Percentiles rank a stretch among this genome's conserved stretches.
phyloP scores from a whole-genome alignment of 2,329 filamentous ascomycete genomes.

The Leptographium flavum region DNA sequence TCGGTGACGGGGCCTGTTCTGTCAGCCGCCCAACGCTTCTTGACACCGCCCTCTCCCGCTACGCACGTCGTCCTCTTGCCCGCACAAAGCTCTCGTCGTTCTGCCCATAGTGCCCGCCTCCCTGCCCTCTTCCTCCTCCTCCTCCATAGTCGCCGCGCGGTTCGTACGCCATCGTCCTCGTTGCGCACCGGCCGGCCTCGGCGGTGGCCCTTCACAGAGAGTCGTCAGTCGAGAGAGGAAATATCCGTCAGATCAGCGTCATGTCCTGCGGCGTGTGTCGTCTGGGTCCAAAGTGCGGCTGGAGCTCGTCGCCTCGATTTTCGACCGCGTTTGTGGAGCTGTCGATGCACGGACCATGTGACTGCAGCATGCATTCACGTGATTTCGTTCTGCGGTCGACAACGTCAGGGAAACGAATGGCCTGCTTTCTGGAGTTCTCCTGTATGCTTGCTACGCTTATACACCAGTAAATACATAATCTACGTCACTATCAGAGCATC shows the following conservation, averaged over 20 bases:
- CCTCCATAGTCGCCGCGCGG: slow-evolving; percentile 9
- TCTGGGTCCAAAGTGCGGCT: neutral
- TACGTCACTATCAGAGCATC: too few relatives aligned
- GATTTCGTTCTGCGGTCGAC: too few relatives aligned
- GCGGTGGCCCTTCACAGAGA: neutral
- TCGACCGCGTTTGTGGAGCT: neutral
- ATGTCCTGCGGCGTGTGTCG: neutral
- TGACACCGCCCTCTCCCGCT: too few relatives aligned
- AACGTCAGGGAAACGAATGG: too few relatives aligned
- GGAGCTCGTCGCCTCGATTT: neutral
- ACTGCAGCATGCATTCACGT: neutral
- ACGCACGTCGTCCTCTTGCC: slow-evolving; percentile 12
- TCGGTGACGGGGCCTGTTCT: slow-evolving; percentile 71
- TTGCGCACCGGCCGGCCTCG: slow-evolving; percentile 4
- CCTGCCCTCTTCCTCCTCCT: slow-evolving; percentile 6
- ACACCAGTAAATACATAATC: too few relatives aligned
- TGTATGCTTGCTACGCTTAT: too few relatives aligned
- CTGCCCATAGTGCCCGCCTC: slow-evolving; percentile 4
- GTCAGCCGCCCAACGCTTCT: neutral
- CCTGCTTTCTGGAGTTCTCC: too few relatives aligned
- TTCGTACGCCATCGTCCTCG: slow-evolving; percentile 14
- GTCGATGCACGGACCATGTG: neutral
- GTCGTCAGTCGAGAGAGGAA: neutral
- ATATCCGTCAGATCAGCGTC: neutral
- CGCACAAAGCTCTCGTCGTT: slow-evolving; percentile 8